Percentiles rank a stretch among this genome's conserved stretches.
Conservation (phyloP, 2,329 filamentous ascomycete species). For the Teratosphaeria pseudoeucalypti region DNA sequence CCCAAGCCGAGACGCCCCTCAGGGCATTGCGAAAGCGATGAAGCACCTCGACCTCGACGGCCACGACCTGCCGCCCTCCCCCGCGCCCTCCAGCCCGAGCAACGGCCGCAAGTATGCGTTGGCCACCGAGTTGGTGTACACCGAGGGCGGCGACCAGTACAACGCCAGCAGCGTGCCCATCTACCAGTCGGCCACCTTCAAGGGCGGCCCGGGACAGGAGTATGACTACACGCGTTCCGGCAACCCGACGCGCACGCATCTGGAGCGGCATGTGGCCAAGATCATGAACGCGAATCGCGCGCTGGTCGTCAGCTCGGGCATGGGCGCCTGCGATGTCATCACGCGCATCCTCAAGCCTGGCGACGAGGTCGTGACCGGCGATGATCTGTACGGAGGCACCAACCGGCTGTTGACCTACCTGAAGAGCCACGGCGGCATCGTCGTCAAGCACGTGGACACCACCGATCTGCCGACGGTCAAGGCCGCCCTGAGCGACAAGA, state of each 20-base stretch:
- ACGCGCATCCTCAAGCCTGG: slow-evolving; percentile 81
- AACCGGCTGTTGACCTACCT: slow-evolving; percentile 90
- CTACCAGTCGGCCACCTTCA: slow-evolving; percentile 96
- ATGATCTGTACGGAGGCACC: slow-evolving; percentile 92
- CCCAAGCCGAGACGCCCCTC: slow-evolving; percentile 10
- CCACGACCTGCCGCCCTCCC: slow-evolving; percentile 78
- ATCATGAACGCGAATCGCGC: slow-evolving; percentile 94
- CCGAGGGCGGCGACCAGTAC: slow-evolving; percentile 92
- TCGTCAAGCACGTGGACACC: slow-evolving; percentile 94
- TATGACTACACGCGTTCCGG: slow-evolving; percentile 98
- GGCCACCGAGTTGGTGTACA: slow-evolving; percentile 93
- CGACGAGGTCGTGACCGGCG: slow-evolving; percentile 93
- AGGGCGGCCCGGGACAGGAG: slow-evolving; percentile 71
- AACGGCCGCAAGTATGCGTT: slow-evolving; percentile 83
- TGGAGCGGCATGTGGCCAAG: slow-evolving; percentile 94
- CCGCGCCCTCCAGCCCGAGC: slow-evolving; percentile 81
- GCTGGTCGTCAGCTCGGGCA: slow-evolving; percentile 88
- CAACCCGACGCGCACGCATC: slow-evolving; percentile 89
- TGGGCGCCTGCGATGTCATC: slow-evolving; percentile 95
- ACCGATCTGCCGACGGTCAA: slow-evolving; percentile 64
- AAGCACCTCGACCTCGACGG: slow-evolving; percentile 64
- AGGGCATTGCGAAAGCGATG: slow-evolving; percentile 31
- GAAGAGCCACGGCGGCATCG: slow-evolving; percentile 76
- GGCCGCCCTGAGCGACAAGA: slow-evolving; percentile 63
- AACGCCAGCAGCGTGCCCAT: slow-evolving; percentile 93